These are phyloP conservation scores for Verticillium dahliae DNA, from an alignment of 2,329 filamentous ascomycete species.

Conservation along the genomic window DNA sequence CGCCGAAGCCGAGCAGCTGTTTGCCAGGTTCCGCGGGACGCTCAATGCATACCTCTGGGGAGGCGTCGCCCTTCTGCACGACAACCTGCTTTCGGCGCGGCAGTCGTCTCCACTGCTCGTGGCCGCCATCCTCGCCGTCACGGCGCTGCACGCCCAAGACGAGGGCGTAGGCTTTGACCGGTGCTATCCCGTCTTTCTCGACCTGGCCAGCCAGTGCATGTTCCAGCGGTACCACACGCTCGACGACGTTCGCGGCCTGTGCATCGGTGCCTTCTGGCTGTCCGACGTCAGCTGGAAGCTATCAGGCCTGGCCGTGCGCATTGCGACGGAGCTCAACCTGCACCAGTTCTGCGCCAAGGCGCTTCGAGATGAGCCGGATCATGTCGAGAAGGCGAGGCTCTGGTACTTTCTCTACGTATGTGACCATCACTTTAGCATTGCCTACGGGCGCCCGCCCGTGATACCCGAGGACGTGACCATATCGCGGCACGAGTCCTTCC, in stretches of 20 bases:
- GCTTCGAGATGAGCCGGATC: conserved; percentile 36
- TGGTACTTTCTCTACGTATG: conserved; percentile 42
- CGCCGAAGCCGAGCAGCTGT: conserved; percentile 42
- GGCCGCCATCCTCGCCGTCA: conserved; percentile 50
- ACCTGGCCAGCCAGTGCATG: conserved; percentile 48
- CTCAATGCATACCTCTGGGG: conserved; percentile 37
- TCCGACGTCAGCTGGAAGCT: conserved; percentile 57
- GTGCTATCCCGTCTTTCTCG: conserved; percentile 51
- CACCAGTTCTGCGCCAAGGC: conserved; percentile 45
- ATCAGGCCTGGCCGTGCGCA: conserved; percentile 49
- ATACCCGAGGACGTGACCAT: conserved; percentile 16
- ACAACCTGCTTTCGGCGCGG: conserved; percentile 41
- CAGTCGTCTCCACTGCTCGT: conserved; percentile 50
- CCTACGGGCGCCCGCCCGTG: conserved; percentile 21
- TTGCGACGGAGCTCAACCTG: conserved; percentile 48
- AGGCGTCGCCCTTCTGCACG: conserved; percentile 41
- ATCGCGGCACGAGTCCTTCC: conserved; percentile 17
- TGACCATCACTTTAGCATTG: conserved; percentile 24
- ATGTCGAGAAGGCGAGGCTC: conserved; percentile 47
- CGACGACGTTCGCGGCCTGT: conserved; percentile 53
- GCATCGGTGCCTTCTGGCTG: conserved; percentile 57
- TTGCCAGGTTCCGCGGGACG: conserved; percentile 19
- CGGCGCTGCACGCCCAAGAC: conserved; percentile 51
- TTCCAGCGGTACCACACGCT: conserved; percentile 51
- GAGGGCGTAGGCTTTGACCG: conserved; percentile 32